A percentile compares a stretch with the other conserved stretches of the same genome.
Conservation (phyloP, 106 monocot species). For the Dioscorea zingiberensis region DNA sequence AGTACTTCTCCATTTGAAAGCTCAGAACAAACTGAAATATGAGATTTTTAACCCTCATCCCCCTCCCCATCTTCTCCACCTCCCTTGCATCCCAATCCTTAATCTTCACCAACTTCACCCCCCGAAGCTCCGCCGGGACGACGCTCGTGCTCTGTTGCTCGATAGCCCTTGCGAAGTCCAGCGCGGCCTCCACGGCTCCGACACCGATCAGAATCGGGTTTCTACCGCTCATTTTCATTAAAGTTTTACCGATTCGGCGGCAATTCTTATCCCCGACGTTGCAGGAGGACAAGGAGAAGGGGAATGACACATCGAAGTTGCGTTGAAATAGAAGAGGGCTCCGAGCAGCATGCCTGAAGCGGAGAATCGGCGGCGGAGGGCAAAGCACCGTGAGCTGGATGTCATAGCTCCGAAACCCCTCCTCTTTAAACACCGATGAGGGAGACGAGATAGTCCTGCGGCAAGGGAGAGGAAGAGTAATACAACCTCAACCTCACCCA, state of each 20-base stretch:
- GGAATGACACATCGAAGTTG: no score
- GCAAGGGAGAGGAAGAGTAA: no score
- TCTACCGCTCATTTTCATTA: background rate
- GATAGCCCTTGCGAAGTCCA: conserved; percentile 29
- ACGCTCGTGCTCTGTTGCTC: conserved; percentile 21
- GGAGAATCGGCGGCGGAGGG: conserved; percentile 48
- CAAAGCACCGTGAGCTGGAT: conserved; percentile 67
- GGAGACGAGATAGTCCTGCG: no score
- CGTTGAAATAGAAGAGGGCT: conserved; percentile 39
- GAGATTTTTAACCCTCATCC: no score
- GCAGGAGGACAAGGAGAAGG: no score
- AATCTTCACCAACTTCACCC: conserved; percentile 18
- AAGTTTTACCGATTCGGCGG: no score
- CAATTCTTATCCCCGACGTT: no score
- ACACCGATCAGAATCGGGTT: conserved; percentile 69
- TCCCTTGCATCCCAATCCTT: conserved; percentile 27
- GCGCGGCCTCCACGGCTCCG: conserved; percentile 45
- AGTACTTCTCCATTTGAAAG: no score
- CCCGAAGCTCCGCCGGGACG: conserved; percentile 29
- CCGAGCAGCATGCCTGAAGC: conserved; percentile 42
- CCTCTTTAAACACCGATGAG: conserved; percentile 60
- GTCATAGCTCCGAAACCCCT: conserved; percentile 63
- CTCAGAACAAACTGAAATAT: no score
- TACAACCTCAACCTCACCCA: no score
- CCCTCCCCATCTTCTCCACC: conserved; percentile 3